Conservation (phyloP, 306 rosid species). For the Cucurbita argyrosperma region DNA sequence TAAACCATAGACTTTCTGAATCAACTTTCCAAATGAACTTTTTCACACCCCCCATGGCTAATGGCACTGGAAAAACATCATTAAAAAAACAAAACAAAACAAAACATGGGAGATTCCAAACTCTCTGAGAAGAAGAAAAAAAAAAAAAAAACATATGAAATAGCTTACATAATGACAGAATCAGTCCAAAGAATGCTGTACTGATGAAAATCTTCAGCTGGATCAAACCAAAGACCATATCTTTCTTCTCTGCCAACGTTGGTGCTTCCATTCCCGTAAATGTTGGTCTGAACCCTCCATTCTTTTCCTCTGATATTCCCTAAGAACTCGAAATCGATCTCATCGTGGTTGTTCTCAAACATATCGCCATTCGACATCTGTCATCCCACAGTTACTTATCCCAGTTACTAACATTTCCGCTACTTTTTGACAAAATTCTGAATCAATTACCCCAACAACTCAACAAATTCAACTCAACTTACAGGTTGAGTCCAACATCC, state of each 20-base stretch:
- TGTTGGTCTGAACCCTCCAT: conserved; percentile 91
- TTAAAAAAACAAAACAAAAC: background rate
- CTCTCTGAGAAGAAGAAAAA: background rate
- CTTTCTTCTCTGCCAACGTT: conserved; percentile 82
- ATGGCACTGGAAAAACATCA: background rate
- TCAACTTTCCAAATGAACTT: background rate
- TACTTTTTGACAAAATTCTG: background rate
- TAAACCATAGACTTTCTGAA: background rate
- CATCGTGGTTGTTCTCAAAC: conserved; percentile 52
- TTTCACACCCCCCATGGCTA: too few relatives aligned
- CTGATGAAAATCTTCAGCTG: conserved; percentile 70
- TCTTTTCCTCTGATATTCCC: conserved; percentile 91
- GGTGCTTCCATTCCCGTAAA: conserved; percentile 98
- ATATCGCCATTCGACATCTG: conserved; percentile 74
- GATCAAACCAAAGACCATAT: conserved; percentile 84
- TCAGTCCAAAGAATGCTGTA: conserved; percentile 89
- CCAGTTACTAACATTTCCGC: background rate
- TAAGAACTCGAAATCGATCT: conserved; percentile 67
- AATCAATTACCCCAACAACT: background rate
- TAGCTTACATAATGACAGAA: conserved; percentile 65
- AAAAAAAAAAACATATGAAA: background rate
- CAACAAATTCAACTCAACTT: background rate
- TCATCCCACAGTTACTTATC: background rate
- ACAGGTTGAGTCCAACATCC: background rate
- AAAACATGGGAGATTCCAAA: background rate